phyloP scores from a whole-genome alignment of 73 alveolate genomes.

The Loxodes magnus region DNA sequence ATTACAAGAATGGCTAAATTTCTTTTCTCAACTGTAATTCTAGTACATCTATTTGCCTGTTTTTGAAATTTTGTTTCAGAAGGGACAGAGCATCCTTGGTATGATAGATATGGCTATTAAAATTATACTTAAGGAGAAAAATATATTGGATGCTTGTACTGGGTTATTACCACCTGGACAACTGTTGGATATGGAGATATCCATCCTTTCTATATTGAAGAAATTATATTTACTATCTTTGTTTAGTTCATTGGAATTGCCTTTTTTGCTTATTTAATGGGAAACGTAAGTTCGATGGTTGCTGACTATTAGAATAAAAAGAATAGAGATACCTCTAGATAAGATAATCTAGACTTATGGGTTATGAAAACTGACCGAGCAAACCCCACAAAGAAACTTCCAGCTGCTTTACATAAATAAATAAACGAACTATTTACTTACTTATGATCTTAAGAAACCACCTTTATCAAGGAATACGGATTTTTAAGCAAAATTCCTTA shows the following conservation, averaged over 20 bases:
- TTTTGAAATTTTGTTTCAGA: no score
- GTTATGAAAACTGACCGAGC: background rate
- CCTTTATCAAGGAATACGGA: background rate
- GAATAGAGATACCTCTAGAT: background rate
- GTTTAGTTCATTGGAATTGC: background rate
- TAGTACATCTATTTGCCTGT: no score
- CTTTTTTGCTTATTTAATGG: conserved; percentile 7
- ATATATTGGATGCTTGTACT: background rate
- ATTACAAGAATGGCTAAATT: no score
- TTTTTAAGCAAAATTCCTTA: background rate
- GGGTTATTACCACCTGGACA: background rate
- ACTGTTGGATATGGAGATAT: conserved; percentile 9
- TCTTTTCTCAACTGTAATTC: no score
- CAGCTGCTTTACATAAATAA: background rate
- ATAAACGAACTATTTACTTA: background rate
- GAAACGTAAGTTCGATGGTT: background rate
- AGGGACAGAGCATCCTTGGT: no score
- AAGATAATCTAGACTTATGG: conserved; percentile 4
- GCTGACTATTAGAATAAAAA: background rate
- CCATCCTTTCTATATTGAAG: background rate
- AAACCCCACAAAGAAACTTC: background rate
- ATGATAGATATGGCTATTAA: no score
- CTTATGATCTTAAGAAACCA: background rate
- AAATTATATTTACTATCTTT: background rate
- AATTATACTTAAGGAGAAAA: background rate